These are phyloP conservation scores for Pyricularia sp. DNA, from an alignment of 2,329 filamentous ascomycete genomes.

Conservation along the genomic window DNA sequence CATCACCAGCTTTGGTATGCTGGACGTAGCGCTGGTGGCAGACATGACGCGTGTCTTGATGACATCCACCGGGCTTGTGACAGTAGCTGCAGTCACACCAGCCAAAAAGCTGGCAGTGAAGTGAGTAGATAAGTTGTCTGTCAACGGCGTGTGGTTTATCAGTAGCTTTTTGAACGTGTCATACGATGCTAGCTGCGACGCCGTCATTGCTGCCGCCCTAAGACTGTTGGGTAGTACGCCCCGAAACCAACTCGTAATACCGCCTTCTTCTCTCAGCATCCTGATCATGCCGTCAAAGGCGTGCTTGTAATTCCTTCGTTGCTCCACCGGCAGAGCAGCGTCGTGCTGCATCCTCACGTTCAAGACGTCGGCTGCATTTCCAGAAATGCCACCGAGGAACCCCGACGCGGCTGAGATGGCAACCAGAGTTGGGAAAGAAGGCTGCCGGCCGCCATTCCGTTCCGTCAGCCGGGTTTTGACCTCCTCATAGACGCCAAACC, in stretches of 20 bases:
- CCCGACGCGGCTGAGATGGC: conserved; percentile 77
- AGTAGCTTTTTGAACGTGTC: conserved; percentile 70
- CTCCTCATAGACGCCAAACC: conserved; percentile 94
- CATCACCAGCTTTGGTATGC: conserved; percentile 49
- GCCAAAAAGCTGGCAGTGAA: conserved; percentile 70
- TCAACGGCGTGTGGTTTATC: conserved; percentile 55
- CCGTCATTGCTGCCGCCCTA: conserved; percentile 81
- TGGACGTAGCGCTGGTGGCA: conserved; percentile 37
- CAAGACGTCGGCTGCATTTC: conserved; percentile 91
- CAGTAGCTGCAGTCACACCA: conserved; percentile 74
- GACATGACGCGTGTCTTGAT: conserved; percentile 87
- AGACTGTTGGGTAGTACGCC: conserved; percentile 78
- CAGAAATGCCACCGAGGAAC: conserved; percentile 78
- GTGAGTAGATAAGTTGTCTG: conserved; percentile 64
- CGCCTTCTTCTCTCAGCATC: conserved; percentile 75
- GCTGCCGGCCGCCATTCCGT: conserved; percentile 29
- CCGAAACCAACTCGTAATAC: conserved; percentile 65
- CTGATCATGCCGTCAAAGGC: conserved; percentile 78
- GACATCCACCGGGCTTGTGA: conserved; percentile 79
- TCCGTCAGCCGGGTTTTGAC: conserved; percentile 62
- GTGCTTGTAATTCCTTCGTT: conserved; percentile 82
- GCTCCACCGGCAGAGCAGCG: conserved; percentile 59
- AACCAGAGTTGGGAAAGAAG: conserved; percentile 68
- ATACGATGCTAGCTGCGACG: conserved; percentile 74
- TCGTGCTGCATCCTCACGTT: conserved; percentile 99